Base-by-base conservation (phyloP, 306 rosid genomes). In the Canavalia gladiata region DNA sequence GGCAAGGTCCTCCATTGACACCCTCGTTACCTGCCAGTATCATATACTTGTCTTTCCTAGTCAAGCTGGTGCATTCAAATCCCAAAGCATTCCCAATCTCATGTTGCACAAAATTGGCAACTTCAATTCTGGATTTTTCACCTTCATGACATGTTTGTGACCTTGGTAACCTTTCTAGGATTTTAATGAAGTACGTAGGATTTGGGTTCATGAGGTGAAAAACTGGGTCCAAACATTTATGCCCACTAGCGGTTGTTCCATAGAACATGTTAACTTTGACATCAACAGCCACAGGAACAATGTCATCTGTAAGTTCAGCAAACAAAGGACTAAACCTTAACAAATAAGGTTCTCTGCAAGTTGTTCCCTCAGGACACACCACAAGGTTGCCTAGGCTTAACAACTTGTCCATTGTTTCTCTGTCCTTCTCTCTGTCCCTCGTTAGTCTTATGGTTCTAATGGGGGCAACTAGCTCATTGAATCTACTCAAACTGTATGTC, bases 361-460 rank as follows among this genome's bases (percentile, higher is more conserved):
- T 93, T 12, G 97, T 93, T 25, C 97, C 96, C 81, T 93, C 97
- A 4, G 97, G 92, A 63, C 96, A 93, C 4, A 93, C 91, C 18
- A 87, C 97, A 2, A 93, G 81, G 87, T 84, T 84, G 1, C 92
- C 91, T 42, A 58, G 67, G 35, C 84, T 71, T 1, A 93, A 12
- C 42, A 90, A 10, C 29, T 65, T 87, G 33, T 78, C 50, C 94
- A 93, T 89, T 39, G 67, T 74, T 13, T 54, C 35, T 12, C 81
- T 79, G 82, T 93, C 97, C 74, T 7, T 77, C 37, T 83, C 85
- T 49, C 91, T 77, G 62, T 88, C 84, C 28, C 97, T 86, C 0
- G 90, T 87, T 54, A 93, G 84, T 6, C 87, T 33, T 10, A 85
- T 57, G 0, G 96, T 88, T 72, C 11, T 88, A 51, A 93, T 86